Conservation (phyloP, 352 stramenopile genomes). For the Globisporangium ultimum region DNA sequence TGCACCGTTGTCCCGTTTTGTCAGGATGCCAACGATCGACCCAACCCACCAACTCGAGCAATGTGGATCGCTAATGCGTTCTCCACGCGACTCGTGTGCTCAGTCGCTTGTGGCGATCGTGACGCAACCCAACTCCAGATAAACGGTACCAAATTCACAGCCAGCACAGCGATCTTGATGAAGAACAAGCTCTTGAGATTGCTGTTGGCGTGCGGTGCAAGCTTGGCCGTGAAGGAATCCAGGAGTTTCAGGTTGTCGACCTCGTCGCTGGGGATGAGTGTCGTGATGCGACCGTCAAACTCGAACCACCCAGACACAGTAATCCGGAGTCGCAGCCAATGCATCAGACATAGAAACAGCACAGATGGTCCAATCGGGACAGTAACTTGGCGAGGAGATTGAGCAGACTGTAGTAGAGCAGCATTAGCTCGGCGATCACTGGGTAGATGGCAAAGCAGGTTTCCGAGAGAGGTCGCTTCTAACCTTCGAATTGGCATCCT, state of each 20-base stretch:
- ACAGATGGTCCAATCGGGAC: too few relatives aligned
- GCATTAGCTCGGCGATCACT: too few relatives aligned
- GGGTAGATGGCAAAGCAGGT: too few relatives aligned
- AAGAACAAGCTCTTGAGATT: constrained; percentile 6
- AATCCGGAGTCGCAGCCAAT: too few relatives aligned
- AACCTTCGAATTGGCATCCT: too few relatives aligned
- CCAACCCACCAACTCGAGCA: not conserved
- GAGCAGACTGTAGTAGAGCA: too few relatives aligned
- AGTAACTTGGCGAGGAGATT: too few relatives aligned
- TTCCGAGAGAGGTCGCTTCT: too few relatives aligned
- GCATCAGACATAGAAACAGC: too few relatives aligned
- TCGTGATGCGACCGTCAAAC: too few relatives aligned
- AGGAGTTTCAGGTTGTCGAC: constrained; percentile 2
- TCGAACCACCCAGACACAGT: too few relatives aligned
- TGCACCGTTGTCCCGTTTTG: not conserved
- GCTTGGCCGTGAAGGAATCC: constrained; percentile 5
- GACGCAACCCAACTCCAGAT: not conserved
- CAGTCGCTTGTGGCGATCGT: not conserved
- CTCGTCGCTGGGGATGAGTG: not conserved
- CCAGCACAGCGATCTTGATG: not conserved
- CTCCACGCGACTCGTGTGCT: not conserved
- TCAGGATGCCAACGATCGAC: not conserved
- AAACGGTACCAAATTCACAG: constrained; percentile 1
- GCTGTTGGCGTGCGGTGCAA: not conserved
- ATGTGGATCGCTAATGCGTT: not conserved